Conservation (phyloP, 768 basidiomycete species). For the Boletales sp. region DNA sequence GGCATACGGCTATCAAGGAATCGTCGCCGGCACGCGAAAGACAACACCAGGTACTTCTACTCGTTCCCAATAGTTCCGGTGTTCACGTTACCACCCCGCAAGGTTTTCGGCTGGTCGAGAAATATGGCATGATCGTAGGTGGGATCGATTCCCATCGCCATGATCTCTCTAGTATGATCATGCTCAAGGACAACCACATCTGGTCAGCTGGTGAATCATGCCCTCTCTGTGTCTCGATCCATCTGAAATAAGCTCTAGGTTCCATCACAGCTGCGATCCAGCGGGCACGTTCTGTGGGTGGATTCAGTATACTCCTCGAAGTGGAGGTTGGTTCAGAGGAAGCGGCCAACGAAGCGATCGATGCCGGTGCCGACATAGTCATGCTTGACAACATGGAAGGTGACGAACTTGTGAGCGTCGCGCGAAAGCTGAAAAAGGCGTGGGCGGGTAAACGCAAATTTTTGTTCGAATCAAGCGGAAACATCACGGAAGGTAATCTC, state of each 20-base stretch:
- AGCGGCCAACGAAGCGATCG: constrained; percentile 96
- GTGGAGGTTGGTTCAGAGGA: constrained; percentile 88
- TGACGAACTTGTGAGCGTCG: constrained; percentile 60
- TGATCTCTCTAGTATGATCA: constrained; percentile 98
- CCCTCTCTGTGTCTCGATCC: neutral
- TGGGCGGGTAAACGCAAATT: constrained; percentile 84
- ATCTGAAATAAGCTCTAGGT: constrained; percentile 41
- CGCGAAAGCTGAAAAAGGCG: constrained; percentile 66
- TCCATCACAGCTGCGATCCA: constrained; percentile 88
- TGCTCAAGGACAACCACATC: constrained; percentile 99
- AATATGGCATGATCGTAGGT: constrained; percentile 97
- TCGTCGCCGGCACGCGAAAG: constrained; percentile 93
- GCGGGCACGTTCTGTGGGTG: constrained; percentile 84
- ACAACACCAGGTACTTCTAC: constrained; percentile 74
- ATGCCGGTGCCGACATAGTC: constrained; percentile 90
- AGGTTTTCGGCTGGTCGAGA: constrained; percentile 96
- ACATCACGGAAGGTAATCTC: constrained; percentile 87
- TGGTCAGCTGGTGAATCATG: constrained; percentile 80
- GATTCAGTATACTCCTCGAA: constrained; percentile 88
- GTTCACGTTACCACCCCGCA: constrained; percentile 6
- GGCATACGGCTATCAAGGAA: constrained; percentile 76
- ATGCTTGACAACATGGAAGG: constrained; percentile 96
- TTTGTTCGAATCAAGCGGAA: constrained; percentile 90
- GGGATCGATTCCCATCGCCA: constrained; percentile 95
- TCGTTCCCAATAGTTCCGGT: neutral